Evolutionary conservation across 2,329 filamentous ascomycete species (phyloP), one percentile per base, ranked within the genome.

Genomic region (Fusarium avenaceum): DNA sequence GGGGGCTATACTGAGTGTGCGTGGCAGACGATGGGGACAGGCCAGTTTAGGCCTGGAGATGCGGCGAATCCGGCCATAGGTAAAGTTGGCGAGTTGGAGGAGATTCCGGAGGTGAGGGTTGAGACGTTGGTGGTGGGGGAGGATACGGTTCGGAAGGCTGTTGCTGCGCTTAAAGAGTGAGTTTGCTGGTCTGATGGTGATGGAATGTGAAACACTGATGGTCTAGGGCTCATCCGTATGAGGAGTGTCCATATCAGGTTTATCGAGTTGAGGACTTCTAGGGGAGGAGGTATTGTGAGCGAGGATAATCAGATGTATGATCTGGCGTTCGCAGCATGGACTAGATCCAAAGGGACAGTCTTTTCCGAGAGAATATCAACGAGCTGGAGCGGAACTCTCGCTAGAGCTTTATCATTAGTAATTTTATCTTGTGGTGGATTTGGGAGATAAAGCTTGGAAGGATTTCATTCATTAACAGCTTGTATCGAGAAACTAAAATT

Each of bases 11-110:
- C 83, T 24, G 85, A 89, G 69, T 84, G 81, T 74, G 84, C 83
- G 75, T 89, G 81, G 80, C 78, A 80, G 7, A 76, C 79, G 1
- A 65, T 77, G 6, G 90, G 90, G 6, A 87, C 80, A 0, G 89
- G 89, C 1, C 89, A 92, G 72, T 93, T 92, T 76, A 84, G 87
- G 0, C 89, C 90, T 0, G 87, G 87, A 1, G 82, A 83, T 55
- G 76, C 80, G 0, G 88, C 90, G 1, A 89, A 89, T 47, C 90
- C 90, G 4, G 79, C 87, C 71, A 87, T 92, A 64, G 90, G 90
- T 0, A 78, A 78, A 11, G 79, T 83, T 2, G 88, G 89, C 1
- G 76, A 80, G 40, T 72, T 92, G 1, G 88, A 92, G 76, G 76
- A 87, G 59, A 81, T 87, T 0, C 81, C 85, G 5, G 90, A 92